These are phyloP conservation scores for Acorus gramineus DNA, from an alignment of 106 monocot genomes.

Conservation along the genomic window DNA sequence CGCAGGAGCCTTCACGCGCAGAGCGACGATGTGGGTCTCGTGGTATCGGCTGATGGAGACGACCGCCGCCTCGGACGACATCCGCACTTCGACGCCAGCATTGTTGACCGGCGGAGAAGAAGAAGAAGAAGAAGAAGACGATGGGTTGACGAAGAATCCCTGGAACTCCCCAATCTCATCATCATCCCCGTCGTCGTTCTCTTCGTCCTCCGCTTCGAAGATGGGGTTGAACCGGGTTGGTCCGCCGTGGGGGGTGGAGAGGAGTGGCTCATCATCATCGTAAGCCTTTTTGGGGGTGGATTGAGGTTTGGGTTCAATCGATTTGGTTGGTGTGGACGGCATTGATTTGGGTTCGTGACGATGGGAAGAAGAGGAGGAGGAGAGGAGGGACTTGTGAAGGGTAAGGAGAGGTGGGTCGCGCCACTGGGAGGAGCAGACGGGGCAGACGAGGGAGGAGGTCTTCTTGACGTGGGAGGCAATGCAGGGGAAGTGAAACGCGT, in stretches of 20 bases:
- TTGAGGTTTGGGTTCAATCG: too few relatives aligned
- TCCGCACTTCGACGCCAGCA: slow-evolving; percentile 21
- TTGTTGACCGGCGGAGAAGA: too few relatives aligned
- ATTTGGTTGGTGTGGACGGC: too few relatives aligned
- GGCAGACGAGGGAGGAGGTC: slow-evolving; percentile 37
- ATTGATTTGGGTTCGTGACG: too few relatives aligned
- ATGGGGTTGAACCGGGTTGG: slow-evolving; percentile 58
- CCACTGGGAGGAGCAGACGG: slow-evolving; percentile 76
- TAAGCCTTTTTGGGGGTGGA: slow-evolving; percentile 10
- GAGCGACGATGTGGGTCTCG: slow-evolving; percentile 52
- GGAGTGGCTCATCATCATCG: slow-evolving; percentile 85
- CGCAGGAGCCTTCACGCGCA: slow-evolving; percentile 52
- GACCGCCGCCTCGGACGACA: slow-evolving; percentile 43
- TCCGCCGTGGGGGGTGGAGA: slow-evolving; percentile 3
- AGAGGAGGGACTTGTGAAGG: background rate
- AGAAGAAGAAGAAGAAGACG: too few relatives aligned
- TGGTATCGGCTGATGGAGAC: slow-evolving; percentile 48
- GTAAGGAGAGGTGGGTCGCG: slow-evolving; percentile 52
- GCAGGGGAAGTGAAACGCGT: slow-evolving; percentile 92
- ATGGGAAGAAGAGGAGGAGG: too few relatives aligned
- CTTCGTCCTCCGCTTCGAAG: slow-evolving; percentile 61
- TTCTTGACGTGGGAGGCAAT: slow-evolving; percentile 45
- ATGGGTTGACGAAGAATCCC: background rate
- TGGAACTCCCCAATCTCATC: slow-evolving; percentile 5
- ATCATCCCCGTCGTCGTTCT: slow-evolving; percentile 10